Evolutionary conservation across 2,329 filamentous ascomycete species (phyloP), one percentile per base, ranked within the genome.

Genomic region (Pseudopyrenochaeta lycopersici): DNA sequence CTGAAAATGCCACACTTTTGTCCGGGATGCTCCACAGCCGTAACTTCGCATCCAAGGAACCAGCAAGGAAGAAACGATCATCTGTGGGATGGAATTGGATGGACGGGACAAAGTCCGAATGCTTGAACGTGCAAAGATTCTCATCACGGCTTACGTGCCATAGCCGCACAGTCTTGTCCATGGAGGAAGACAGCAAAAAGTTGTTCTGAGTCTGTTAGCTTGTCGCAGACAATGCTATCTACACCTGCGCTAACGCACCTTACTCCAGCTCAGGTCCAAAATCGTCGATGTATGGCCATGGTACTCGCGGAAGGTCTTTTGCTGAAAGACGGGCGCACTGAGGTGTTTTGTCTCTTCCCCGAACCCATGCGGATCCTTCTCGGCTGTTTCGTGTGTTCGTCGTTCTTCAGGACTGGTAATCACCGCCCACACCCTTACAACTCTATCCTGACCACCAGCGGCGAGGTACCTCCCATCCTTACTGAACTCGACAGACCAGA

Each of bases 21-120:
- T 99, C 95, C 0, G 95, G 93, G 41, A 99, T 99, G 70, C 92
- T 97, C 95, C 95, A 99, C 1, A 99, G 78, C 14, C 95, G 85
- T 45, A 99, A 76, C 62, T 92, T 93, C 1, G 89, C 90, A 72
- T 99, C 95, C 6, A 98, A 82, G 1, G 92, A 97, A 7, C 95
- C 95, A 15, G 95, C 93, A 10, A 99, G 82, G 75, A 99, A 99
- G 79, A 99, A 99, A 0, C 95, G 89, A 72, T 99, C 95, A 72
- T 99, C 95, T 23, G 86, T 88, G 0, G 95, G 95, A 72, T 99
- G 95, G 63, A 99, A 99, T 32, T 91, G 87, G 44, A 99, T 93
- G 1, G 92, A 94, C 0, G 95, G 96, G 41, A 98, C 94, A 65
- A 97, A 92, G 72, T 99, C 95, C 66, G 88, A 91, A 76, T 98